These are phyloP conservation scores for Daucus carota DNA, from an alignment of 129 eudicot genomes.

Conservation along the genomic window DNA sequence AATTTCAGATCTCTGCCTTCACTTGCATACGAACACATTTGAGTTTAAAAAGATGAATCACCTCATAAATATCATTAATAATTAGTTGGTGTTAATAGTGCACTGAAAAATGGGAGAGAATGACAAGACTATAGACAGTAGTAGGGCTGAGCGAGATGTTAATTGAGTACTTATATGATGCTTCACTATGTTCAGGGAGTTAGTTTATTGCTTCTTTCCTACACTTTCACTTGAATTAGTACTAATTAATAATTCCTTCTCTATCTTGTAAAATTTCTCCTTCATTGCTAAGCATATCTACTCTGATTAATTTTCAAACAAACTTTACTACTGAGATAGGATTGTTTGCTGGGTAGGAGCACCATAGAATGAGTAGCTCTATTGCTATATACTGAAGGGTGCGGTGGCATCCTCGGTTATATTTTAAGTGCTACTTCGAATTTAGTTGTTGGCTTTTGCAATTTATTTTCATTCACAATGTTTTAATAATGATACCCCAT, in stretches of 20 bases:
- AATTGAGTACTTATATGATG: constrained; percentile 27
- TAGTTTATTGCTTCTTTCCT: constrained; percentile 33
- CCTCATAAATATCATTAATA: too few relatives aligned
- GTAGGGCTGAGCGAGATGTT: constrained; percentile 29
- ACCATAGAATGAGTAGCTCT: not conserved
- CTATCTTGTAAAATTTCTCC: constrained; percentile 22
- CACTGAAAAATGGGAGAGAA: not conserved
- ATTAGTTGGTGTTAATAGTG: not conserved
- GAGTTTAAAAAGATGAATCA: too few relatives aligned
- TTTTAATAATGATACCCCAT: constrained; percentile 2
- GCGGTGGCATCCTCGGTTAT: too few relatives aligned
- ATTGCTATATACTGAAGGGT: too few relatives aligned
- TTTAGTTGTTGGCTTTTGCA: too few relatives aligned
- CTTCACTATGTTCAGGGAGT: constrained; percentile 21
- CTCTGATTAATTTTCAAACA: constrained; percentile 7
- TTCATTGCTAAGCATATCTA: constrained; percentile 15
- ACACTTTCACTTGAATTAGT: constrained; percentile 7
- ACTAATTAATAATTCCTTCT: constrained; percentile 2
- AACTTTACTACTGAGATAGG: not conserved
- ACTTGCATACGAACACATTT: too few relatives aligned
- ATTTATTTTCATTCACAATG: not conserved
- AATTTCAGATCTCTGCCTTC: too few relatives aligned
- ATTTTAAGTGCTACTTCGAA: too few relatives aligned
- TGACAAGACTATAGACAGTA: constrained; percentile 17
- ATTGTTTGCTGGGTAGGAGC: constrained; percentile 2